Conservation (phyloP, 768 basidiomycete genomes). For the Suillus clintonianus region DNA sequence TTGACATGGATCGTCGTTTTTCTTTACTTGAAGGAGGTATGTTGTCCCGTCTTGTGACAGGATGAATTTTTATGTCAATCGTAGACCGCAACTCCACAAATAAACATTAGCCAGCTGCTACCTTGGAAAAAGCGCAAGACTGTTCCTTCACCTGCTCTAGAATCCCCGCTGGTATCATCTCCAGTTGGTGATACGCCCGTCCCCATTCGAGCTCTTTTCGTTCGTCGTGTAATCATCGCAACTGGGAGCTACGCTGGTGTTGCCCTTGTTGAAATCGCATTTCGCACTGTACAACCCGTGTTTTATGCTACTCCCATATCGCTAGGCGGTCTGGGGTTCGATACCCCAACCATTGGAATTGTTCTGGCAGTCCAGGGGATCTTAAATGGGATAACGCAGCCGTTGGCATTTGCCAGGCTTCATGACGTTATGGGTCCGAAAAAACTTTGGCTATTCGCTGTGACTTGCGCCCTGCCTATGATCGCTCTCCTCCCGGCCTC, state of each 20-base stretch:
- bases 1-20: slow-evolving; percentile 51
- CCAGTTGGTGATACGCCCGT: slow-evolving; percentile 26
- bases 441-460: slow-evolving; percentile 52
- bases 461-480: slow-evolving; percentile 50
- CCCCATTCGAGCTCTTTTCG: slow-evolving; percentile 48
- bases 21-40: slow-evolving; percentile 58
- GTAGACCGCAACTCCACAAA: background rate
- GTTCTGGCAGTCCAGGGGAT: slow-evolving; percentile 18
- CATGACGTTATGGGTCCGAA: slow-evolving; percentile 58
- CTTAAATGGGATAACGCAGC: slow-evolving; percentile 46
- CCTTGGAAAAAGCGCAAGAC: background rate
- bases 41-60: background rate
- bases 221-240: slow-evolving; percentile 51
- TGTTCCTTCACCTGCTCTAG: background rate
- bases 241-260: slow-evolving; percentile 60
- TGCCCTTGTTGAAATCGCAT: slow-evolving; percentile 62
- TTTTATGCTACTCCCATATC: slow-evolving; percentile 21
- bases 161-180: background rate
- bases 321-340: slow-evolving; percentile 10
- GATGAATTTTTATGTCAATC: background rate
- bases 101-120: background rate
- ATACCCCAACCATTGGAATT: slow-evolving; percentile 20
- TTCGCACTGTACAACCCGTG: slow-evolving; percentile 42
- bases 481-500: slow-evolving; percentile 46
- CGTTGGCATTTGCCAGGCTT: slow-evolving; percentile 58